phyloP scores from a whole-genome alignment of 441 rosid species.

The Manihot esculenta region DNA sequence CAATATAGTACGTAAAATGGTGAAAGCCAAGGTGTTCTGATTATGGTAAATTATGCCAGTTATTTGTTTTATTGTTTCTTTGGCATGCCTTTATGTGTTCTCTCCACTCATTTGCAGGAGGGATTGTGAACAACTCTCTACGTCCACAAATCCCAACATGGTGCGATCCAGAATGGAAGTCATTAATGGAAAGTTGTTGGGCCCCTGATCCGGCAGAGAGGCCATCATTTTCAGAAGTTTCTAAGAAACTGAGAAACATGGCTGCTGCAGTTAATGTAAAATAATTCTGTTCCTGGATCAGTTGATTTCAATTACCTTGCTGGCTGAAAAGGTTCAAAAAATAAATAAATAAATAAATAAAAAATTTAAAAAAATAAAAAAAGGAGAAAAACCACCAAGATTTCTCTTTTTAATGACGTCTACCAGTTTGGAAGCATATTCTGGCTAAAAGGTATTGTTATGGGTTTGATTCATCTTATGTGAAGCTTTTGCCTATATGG shows the following conservation, averaged over 20 bases:
- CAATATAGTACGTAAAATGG: not conserved
- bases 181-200: conserved; percentile 93
- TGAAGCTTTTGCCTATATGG: conserved; percentile 23
- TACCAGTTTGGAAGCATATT: conserved; percentile 22
- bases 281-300: conserved; percentile 29
- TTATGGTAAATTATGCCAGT: not conserved
- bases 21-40: not conserved
- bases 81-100: not conserved
- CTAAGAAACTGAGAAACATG: conserved; percentile 84
- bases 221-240: conserved; percentile 80
- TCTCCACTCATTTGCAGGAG: conserved; percentile 52
- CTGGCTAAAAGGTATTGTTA: conserved; percentile 22
- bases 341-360: too few relatives aligned
- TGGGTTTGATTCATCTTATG: conserved; percentile 20
- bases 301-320: conserved; percentile 15
- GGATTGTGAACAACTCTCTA: conserved; percentile 87
- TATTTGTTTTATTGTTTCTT: not conserved
- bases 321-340: conserved; percentile 5
- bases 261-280: conserved; percentile 91
- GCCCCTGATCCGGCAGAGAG: conserved; percentile 79
- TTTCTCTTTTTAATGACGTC: conserved; percentile 23
- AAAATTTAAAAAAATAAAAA: conserved; percentile 1
- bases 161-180: conserved; percentile 99
- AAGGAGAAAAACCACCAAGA: not conserved
- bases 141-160: conserved; percentile 94